A percentile compares a stretch with the other conserved stretches of the same genome.
Conservation (phyloP, 257 asterid species). For the Forsythia suspensa region DNA sequence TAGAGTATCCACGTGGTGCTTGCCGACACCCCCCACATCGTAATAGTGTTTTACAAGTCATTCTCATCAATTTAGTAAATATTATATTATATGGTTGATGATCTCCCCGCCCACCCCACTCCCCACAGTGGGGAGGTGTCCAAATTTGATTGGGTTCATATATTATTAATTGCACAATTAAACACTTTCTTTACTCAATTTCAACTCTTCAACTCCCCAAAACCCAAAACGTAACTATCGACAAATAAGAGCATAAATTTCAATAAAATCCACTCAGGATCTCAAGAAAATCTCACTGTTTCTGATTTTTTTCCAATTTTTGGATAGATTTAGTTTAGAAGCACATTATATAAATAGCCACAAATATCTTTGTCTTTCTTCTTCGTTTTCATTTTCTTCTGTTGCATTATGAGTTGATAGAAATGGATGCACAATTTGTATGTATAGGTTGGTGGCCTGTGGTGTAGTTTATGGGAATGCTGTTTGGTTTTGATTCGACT, state of each 20-base stretch:
- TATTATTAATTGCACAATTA: too few relatives aligned
- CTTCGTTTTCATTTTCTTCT: background rate
- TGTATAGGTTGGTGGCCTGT: background rate
- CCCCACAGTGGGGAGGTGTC: too few relatives aligned
- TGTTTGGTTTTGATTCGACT: slow-evolving; percentile 22
- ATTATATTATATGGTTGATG: too few relatives aligned
- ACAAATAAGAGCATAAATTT: background rate
- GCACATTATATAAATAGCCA: background rate
- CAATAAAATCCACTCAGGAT: background rate
- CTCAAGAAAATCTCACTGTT: slow-evolving; percentile 22
- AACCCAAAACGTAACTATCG: slow-evolving; percentile 9
- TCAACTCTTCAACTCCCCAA: background rate
- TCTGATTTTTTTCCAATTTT: background rate
- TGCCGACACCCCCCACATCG: background rate
- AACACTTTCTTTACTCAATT: background rate
- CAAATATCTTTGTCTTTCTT: background rate
- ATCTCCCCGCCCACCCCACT: too few relatives aligned
- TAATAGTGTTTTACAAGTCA: background rate
- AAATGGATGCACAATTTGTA: background rate
- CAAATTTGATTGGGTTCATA: too few relatives aligned
- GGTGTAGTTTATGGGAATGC: slow-evolving; percentile 17
- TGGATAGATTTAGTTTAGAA: too few relatives aligned
- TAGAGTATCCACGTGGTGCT: background rate
- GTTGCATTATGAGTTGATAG: background rate
- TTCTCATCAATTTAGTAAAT: too few relatives aligned